These are phyloP conservation scores for Tetrapisispora fleetii DNA, from an alignment of 805 yeast species.

Conservation along the genomic window DNA sequence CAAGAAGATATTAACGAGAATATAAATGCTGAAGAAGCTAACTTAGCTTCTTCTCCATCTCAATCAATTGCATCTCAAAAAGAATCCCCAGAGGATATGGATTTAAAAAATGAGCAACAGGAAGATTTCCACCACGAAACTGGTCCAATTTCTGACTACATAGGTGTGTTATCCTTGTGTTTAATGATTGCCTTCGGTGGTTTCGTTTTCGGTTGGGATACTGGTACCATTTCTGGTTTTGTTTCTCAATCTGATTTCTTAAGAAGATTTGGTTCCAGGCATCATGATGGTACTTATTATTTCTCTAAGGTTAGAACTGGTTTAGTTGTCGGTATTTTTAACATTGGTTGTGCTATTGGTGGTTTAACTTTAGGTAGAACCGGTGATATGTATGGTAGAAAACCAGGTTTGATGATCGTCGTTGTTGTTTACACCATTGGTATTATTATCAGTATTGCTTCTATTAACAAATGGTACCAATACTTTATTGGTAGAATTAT, in stretches of 20 bases:
- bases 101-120: constrained; percentile 3
- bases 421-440: constrained; percentile 53
- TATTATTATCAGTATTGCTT: constrained; percentile 48
- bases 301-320: constrained; percentile 43
- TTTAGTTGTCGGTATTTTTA: constrained; percentile 46
- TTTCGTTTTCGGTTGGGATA: constrained; percentile 63
- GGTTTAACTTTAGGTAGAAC: constrained; percentile 46
- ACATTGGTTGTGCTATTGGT: constrained; percentile 64
- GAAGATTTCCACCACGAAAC: constrained; percentile 1
- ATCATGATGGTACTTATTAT: constrained; percentile 33
- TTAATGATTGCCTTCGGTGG: constrained; percentile 22
- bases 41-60: constrained; percentile 2
- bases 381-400: constrained; percentile 55
- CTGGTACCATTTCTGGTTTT: constrained; percentile 66
- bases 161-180: constrained; percentile 24
- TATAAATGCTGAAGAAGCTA: background rate
- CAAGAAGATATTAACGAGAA: constrained; percentile 1
- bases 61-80: constrained; percentile 9
- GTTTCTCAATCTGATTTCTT: constrained; percentile 47
- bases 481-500: constrained; percentile 56
- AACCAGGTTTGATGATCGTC: constrained; percentile 42
- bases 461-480: constrained; percentile 48
- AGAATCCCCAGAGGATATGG: constrained; percentile 6
- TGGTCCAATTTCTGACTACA: constrained; percentile 21
- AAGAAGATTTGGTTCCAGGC: constrained; percentile 43